These are phyloP conservation scores for Mycosphaerella arachidis DNA, from an alignment of 2,329 filamentous ascomycete genomes.

Conservation along the genomic window DNA sequence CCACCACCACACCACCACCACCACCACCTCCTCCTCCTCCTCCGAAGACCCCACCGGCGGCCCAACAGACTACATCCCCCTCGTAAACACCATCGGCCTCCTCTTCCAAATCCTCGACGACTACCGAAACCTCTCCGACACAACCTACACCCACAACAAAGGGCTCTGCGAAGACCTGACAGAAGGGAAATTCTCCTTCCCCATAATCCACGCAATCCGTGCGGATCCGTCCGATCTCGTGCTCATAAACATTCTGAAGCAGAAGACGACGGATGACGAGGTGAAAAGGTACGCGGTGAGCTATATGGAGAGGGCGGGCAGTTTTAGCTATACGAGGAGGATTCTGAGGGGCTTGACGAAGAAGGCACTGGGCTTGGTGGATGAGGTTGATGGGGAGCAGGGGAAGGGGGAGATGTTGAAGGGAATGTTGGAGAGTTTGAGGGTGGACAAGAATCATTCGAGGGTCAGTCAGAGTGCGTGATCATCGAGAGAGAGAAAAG, in stretches of 20 bases:
- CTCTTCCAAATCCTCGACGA: slow-evolving; percentile 92
- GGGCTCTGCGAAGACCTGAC: slow-evolving; percentile 93
- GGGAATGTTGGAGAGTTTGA: slow-evolving; percentile 39
- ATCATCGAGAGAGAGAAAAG: not conserved
- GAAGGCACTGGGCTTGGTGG: slow-evolving; percentile 42
- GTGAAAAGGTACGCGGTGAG: slow-evolving; percentile 86
- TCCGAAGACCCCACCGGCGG: not conserved
- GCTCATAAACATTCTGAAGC: slow-evolving; percentile 86
- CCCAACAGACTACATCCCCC: slow-evolving; percentile 64
- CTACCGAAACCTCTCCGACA: slow-evolving; percentile 73
- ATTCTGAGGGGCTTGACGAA: slow-evolving; percentile 47
- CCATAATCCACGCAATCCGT: slow-evolving; percentile 89
- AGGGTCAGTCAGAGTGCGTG: slow-evolving; percentile 11
- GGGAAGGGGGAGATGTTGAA: slow-evolving; percentile 36
- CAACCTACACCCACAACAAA: slow-evolving; percentile 75
- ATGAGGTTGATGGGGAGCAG: slow-evolving; percentile 35
- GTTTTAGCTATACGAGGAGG: slow-evolving; percentile 76
- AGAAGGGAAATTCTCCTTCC: slow-evolving; percentile 95
- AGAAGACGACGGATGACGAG: slow-evolving; percentile 79
- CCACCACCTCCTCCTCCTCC: not conserved
- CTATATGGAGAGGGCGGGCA: slow-evolving; percentile 84
- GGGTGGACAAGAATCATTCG: slow-evolving; percentile 28
- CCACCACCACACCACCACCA: not conserved
- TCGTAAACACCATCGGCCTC: slow-evolving; percentile 79
- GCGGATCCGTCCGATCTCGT: slow-evolving; percentile 68